Evolutionary conservation across 2,329 filamentous ascomycete genomes (phyloP), one percentile per base, ranked within the genome.

Genomic region (Scytalidium sp.): DNA sequence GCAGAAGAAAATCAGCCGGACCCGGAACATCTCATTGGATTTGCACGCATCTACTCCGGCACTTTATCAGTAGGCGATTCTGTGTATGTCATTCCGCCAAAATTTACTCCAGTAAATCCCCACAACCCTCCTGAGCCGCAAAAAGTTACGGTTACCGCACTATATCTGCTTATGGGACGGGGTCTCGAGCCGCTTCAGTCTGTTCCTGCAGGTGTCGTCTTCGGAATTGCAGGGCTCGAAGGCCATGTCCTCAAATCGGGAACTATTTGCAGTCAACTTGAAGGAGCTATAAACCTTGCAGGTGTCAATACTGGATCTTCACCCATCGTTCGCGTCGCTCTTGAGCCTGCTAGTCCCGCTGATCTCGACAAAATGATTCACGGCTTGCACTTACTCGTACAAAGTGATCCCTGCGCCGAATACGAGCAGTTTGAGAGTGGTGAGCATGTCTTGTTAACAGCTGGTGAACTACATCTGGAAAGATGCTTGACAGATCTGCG

Each of bases 161-260:
- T 99, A 2, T 99, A 99, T 68, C 85, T 99, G 66, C 83, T 99
- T 47, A 99, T 99, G 94, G 94, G 94, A 23, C 81, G 93, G 51
- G 87, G 87, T 51, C 75, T 99, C 3, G 93, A 97, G 64, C 80
- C 86, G 1, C 79, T 99, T 0, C 80, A 83, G 15, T 87, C 87
- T 0, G 93, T 97, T 0, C 93, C 93, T 5, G 93, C 94, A 1
- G 94, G 94, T 41, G 92, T 96, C 7, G 88, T 99, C 3, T 97
- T 99, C 64, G 94, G 94, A 20, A 94, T 99, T 48, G 90, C 87
- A 25, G 94, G 94, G 2, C 80, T 99, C 1, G 92, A 94, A 63
- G 93, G 92, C 15, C 87, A 93, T 53, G 87, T 99, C n/a, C 78
- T 99, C 48, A 99, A 99, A 67, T 95, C 91, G 1, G 94, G 92